Percentiles rank a stretch among this genome's conserved stretches.
Evolutionary conservation across 306 rosid genomes (phyloP).

Genomic region (Ormosia semicastrata): DNA sequence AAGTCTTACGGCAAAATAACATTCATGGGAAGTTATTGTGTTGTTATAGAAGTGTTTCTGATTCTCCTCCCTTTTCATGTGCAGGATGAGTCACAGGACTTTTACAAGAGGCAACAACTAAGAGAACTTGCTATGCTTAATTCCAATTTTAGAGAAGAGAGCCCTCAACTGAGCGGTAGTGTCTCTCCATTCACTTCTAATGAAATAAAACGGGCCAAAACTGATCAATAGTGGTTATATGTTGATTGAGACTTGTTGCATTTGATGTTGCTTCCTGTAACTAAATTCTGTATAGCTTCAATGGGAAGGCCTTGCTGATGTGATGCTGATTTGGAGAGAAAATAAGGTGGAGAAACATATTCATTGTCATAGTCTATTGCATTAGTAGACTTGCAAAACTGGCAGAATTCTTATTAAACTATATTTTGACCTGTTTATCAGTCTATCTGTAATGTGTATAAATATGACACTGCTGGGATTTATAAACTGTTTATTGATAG

Average conservation of each 20-base stretch:
- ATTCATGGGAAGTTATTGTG: not conserved
- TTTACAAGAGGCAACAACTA: conserved; percentile 66
- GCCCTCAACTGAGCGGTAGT: conserved; percentile 58
- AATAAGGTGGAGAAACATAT: conserved; percentile 35
- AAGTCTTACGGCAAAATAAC: not conserved
- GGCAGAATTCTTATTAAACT: conserved; percentile 21
- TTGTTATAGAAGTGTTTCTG: not conserved
- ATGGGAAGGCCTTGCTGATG: conserved; percentile 35
- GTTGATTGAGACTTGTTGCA: conserved; percentile 26
- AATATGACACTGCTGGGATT: conserved; percentile 1
- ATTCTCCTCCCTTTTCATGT: conserved; percentile 13
- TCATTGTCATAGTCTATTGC: conserved; percentile 41
- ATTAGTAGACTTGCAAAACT: conserved; percentile 38
- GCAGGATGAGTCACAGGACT: conserved; percentile 83
- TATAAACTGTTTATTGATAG: conserved; percentile 21
- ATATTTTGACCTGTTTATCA: conserved; percentile 16
- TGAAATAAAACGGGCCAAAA: conserved; percentile 77
- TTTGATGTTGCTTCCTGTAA: conserved; percentile 30
- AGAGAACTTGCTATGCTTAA: conserved; percentile 58
- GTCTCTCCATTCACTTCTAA: conserved; percentile 69
- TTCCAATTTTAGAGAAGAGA: conserved; percentile 59
- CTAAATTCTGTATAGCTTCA: conserved; percentile 39
- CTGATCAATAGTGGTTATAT: conserved; percentile 46
- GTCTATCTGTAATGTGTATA: conserved; percentile 1
- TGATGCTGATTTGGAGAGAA: conserved; percentile 37